These are phyloP conservation scores for Cystobasidiopsis lactophilus DNA, from an alignment of 768 basidiomycete genomes.

Conservation along the genomic window DNA sequence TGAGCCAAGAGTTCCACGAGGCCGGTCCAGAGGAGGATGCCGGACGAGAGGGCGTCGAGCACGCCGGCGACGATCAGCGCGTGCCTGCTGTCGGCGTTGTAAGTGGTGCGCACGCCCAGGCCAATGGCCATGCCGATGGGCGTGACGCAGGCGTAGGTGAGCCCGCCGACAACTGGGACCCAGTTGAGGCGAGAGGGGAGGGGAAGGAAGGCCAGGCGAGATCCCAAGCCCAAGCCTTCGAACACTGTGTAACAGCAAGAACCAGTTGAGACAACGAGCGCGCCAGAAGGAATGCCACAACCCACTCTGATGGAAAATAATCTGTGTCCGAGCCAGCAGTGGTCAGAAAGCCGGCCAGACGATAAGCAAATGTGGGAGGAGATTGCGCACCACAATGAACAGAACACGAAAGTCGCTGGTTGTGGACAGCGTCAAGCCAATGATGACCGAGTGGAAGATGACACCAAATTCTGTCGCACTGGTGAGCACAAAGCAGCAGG, in stretches of 20 bases:
- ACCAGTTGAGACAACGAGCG: background rate
- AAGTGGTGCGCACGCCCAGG: constrained; percentile 33
- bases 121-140: constrained; percentile 69
- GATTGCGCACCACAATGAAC: constrained; percentile 40
- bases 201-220: constrained; percentile 56
- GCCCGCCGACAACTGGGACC: constrained; percentile 38
- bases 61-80: constrained; percentile 65
- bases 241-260: constrained; percentile 41
- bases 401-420: constrained; percentile 53
- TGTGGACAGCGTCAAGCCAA: constrained; percentile 86
- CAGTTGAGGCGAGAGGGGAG: constrained; percentile 21
- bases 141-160: constrained; percentile 53
- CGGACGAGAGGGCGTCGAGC: constrained; percentile 62
- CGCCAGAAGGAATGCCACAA: background rate
- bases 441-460: constrained; percentile 39
- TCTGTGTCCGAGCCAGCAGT: no score
- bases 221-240: constrained; percentile 80
- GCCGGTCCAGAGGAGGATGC: constrained; percentile 71
- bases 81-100: constrained; percentile 55
- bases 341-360: background rate
- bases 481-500: no score
- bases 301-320: constrained; percentile 53
- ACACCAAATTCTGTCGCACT: constrained; percentile 71
- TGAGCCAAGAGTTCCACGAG: constrained; percentile 78
- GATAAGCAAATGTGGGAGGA: background rate